Percentiles rank a stretch among this genome's conserved stretches.
Evolutionary conservation across 345 rosid genomes (phyloP).

Genomic region (Camelina neglecta): DNA sequence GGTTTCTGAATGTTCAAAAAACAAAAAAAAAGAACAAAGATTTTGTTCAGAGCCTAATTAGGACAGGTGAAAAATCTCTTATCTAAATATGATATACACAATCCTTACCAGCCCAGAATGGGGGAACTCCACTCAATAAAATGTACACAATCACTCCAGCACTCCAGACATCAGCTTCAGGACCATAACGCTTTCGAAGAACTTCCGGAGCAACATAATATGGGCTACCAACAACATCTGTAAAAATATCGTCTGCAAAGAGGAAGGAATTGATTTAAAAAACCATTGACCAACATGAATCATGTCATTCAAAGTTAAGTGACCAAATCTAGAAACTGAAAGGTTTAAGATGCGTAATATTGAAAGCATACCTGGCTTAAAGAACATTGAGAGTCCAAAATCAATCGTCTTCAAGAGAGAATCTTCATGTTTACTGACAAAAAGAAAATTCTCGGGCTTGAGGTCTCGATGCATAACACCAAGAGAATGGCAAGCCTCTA

Average conservation of each 20-base stretch:
- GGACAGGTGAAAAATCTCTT: slow-evolving; percentile 1
- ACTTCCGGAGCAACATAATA: slow-evolving; percentile 96
- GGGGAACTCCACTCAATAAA: slow-evolving; percentile 90
- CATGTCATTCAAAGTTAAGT: slow-evolving; percentile 15
- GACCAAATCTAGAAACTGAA: not conserved
- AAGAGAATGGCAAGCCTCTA: slow-evolving; percentile 86
- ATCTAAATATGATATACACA: not conserved
- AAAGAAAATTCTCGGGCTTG: slow-evolving; percentile 89
- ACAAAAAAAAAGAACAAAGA: slow-evolving; percentile 17
- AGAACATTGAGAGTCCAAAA: slow-evolving; percentile 85
- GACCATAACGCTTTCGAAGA: slow-evolving; percentile 74
- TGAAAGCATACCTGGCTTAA: slow-evolving; percentile 67
- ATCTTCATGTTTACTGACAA: slow-evolving; percentile 70
- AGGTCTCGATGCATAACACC: slow-evolving; percentile 95
- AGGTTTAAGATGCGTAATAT: not conserved
- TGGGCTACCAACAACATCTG: slow-evolving; percentile 90
- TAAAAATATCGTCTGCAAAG: slow-evolving; percentile 68
- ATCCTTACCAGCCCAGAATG: slow-evolving; percentile 88
- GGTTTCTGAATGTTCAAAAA: slow-evolving; percentile 51
- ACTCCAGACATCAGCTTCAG: slow-evolving; percentile 96
- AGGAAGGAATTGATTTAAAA: slow-evolving; percentile 3
- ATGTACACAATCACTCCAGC: slow-evolving; percentile 93
- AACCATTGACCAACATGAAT: slow-evolving; percentile 13
- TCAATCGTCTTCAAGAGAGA: slow-evolving; percentile 84
- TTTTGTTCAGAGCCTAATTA: slow-evolving; percentile 9